A percentile compares a stretch with the other conserved stretches of the same genome.
These are phyloP conservation scores for Fusarium oligoseptatum DNA, from an alignment of 2,329 filamentous ascomycete genomes.

Conservation along the genomic window DNA sequence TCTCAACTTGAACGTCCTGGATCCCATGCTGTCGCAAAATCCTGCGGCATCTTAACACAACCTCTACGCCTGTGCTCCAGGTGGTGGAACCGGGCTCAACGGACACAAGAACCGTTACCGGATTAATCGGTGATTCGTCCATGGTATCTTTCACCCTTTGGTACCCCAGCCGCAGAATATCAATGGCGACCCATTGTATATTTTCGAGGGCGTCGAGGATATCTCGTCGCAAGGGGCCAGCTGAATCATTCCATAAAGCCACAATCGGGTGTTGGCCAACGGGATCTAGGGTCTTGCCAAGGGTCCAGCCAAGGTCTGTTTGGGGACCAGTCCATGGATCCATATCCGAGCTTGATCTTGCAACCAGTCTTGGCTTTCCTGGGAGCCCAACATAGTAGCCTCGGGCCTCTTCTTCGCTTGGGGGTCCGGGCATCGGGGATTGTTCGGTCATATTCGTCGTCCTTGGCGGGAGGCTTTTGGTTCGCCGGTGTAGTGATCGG, in stretches of 20 bases:
- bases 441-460: not conserved
- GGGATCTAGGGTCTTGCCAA: not conserved
- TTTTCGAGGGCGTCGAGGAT: not conserved
- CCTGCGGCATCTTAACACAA: not conserved
- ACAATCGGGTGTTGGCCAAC: not conserved
- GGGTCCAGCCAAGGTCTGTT: too few relatives aligned
- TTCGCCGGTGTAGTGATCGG: not conserved
- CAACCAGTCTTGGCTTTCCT: not conserved
- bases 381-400: not conserved
- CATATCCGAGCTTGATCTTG: not conserved
- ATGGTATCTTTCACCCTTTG: not conserved
- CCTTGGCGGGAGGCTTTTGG: not conserved
- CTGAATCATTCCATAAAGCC: not conserved
- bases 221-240: not conserved
- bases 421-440: not conserved
- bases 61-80: not conserved
- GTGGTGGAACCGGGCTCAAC: not conserved
- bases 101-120: slow-evolving; percentile 2
- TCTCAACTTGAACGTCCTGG: not conserved
- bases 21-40: not conserved
- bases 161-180: slow-evolving; percentile 1
- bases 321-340: not conserved
- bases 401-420: not conserved
- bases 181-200: not conserved
- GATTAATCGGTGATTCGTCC: not conserved